These are phyloP conservation scores for Raphanus raphanistrum DNA, from an alignment of 345 rosid genomes.

Conservation along the genomic window DNA sequence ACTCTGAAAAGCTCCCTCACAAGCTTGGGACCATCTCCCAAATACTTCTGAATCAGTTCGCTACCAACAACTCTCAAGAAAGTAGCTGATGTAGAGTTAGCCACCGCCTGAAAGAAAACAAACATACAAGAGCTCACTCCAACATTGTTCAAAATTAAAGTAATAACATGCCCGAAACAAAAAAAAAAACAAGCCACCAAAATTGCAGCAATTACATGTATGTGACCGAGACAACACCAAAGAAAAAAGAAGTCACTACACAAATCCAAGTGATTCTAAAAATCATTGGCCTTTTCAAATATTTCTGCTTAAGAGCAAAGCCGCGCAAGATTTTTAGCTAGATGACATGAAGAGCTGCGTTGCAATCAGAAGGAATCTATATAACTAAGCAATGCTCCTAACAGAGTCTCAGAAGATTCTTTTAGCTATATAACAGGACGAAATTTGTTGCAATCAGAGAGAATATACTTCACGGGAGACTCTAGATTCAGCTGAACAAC, in stretches of 20 bases:
- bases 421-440: neutral
- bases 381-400: neutral
- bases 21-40: slow-evolving; percentile 96
- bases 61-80: slow-evolving; percentile 97
- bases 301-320: too few species aligned
- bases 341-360: neutral
- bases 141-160: neutral
- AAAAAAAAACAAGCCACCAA: neutral
- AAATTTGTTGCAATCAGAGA: neutral
- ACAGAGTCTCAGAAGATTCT: neutral
- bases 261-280: neutral
- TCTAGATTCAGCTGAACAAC: neutral
- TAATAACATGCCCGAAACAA: neutral
- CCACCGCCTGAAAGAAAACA: slow-evolving; percentile 70
- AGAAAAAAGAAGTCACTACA: neutral
- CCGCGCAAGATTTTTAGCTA: neutral
- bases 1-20: slow-evolving; percentile 97
- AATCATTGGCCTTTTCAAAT: neutral
- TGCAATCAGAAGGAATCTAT: neutral
- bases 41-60: slow-evolving; percentile 92
- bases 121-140: slow-evolving; percentile 13
- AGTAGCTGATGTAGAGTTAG: slow-evolving; percentile 97
- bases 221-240: neutral
- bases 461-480: neutral
- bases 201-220: neutral